These are phyloP conservation scores for Bacidia gigantensis DNA, from an alignment of 495 filamentous ascomycete species.

Conservation along the genomic window DNA sequence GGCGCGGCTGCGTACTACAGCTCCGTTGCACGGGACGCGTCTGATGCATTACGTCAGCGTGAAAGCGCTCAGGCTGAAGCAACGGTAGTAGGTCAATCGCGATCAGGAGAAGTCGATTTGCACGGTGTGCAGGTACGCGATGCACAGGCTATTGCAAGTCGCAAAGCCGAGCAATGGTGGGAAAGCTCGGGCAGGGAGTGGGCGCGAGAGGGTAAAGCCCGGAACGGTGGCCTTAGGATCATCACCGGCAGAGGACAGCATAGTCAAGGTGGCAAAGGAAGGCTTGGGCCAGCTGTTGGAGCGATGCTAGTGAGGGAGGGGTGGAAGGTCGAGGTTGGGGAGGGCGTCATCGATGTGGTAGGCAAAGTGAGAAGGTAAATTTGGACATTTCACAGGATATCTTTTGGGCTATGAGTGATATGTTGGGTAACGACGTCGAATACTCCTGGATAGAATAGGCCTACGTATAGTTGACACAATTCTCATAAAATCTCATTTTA, in stretches of 20 bases:
- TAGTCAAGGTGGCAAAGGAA: slow-evolving; percentile 58
- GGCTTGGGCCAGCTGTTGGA: slow-evolving; percentile 66
- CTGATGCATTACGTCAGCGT: slow-evolving; percentile 24
- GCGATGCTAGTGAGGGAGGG: slow-evolving; percentile 62
- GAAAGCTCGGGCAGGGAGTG: slow-evolving; percentile 41
- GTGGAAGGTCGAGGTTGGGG: slow-evolving; percentile 63
- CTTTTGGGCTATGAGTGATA: slow-evolving; percentile 1
- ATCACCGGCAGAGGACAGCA: slow-evolving; percentile 73
- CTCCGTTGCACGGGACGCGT: slow-evolving; percentile 38
- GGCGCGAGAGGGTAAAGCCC: slow-evolving; percentile 21
- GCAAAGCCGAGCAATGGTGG: slow-evolving; percentile 68
- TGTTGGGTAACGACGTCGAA: neutral
- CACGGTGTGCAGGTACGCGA: slow-evolving; percentile 75
- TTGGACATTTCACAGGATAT: neutral
- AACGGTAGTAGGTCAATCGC: slow-evolving; percentile 48
- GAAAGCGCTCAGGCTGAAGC: slow-evolving; percentile 36
- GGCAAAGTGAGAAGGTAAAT: slow-evolving; percentile 29
- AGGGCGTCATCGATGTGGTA: slow-evolving; percentile 50
- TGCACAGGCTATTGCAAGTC: slow-evolving; percentile 58
- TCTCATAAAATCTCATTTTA: too few relatives aligned
- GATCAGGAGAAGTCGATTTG: slow-evolving; percentile 49
- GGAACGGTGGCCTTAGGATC: slow-evolving; percentile 43
- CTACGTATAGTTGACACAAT: too few relatives aligned
- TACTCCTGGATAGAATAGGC: neutral
- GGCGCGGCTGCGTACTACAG: slow-evolving; percentile 55